Evolutionary conservation across 1,139 yeast species (phyloP).

Genomic region (Yamadazyma kanchanaburiensis): DNA sequence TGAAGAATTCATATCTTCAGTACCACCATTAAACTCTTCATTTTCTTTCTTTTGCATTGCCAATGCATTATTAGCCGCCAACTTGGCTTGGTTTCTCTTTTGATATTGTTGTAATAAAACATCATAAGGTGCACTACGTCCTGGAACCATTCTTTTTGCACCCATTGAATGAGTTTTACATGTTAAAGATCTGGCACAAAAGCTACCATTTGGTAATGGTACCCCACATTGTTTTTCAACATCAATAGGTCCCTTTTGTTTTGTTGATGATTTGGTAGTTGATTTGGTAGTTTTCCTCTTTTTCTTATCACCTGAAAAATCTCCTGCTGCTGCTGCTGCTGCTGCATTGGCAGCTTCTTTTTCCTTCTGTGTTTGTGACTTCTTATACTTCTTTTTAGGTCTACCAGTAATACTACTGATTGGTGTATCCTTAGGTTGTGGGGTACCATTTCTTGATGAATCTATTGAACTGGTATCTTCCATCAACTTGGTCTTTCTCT

Average conservation of each 20-base stretch:
- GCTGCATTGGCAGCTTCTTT: conserved; percentile 49
- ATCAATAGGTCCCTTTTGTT: conserved; percentile 74
- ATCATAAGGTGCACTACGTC: conserved; percentile 91
- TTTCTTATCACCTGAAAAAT: conserved; percentile 19
- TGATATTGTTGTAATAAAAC: conserved; percentile 85
- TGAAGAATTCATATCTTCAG: conserved; percentile 19
- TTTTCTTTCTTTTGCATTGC: conserved; percentile 50
- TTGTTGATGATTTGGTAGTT: conserved; percentile 39
- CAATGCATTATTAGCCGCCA: conserved; percentile 77
- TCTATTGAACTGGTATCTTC: conserved; percentile 41
- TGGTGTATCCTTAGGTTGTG: conserved; percentile 21
- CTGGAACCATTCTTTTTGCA: conserved; percentile 91
- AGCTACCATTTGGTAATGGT: conserved; percentile 84
- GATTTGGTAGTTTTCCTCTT: conserved; percentile 47
- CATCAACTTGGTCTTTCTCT: conserved; percentile 34
- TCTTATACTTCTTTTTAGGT: conserved; percentile 47
- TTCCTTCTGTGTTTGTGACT: conserved; percentile 42
- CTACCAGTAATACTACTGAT: conserved; percentile 16
- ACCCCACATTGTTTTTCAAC: conserved; percentile 98
- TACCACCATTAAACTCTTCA: conserved; percentile 35
- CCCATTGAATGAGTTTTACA: conserved; percentile 99
- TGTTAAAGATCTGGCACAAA: conserved; percentile 91
- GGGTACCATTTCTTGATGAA: conserved; percentile 40
- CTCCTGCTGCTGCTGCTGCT: conserved; percentile 36
- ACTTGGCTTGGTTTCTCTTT: conserved; percentile 85